Evolutionary conservation across 1,139 yeast species (phyloP).

Genomic region (Hansenula anomala): DNA sequence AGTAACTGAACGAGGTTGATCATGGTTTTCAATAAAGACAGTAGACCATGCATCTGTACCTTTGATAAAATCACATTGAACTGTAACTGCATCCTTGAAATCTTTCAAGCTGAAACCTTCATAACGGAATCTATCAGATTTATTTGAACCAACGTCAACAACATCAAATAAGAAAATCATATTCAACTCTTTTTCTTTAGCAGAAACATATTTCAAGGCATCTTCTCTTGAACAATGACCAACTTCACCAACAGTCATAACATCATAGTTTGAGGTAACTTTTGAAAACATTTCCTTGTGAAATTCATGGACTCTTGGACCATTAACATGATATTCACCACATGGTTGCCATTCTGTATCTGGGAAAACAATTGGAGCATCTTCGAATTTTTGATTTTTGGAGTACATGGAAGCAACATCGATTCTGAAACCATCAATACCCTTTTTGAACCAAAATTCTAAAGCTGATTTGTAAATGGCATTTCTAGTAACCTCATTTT

Average conservation of each 20-base stretch:
- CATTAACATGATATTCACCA: conserved; percentile 31
- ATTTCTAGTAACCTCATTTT: conserved; percentile 44
- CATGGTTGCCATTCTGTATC: conserved; percentile 38
- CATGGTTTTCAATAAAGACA: conserved; percentile 53
- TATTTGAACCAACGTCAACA: conserved; percentile 38
- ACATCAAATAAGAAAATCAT: conserved; percentile 48
- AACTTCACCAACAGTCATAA: conserved; percentile 55
- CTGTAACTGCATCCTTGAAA: conserved; percentile 37
- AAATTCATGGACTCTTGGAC: conserved; percentile 54
- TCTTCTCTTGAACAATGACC: conserved; percentile 39
- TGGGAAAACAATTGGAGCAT: conserved; percentile 43
- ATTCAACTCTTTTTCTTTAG: conserved; percentile 43
- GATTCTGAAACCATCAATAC: conserved; percentile 55
- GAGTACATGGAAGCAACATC: conserved; percentile 52
- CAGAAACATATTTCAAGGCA: conserved; percentile 43
- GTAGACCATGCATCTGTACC: conserved; percentile 57
- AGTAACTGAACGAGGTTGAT: conserved; percentile 50
- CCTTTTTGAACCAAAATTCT: conserved; percentile 50
- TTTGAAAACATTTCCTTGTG: conserved; percentile 46
- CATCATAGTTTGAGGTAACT: conserved; percentile 44
- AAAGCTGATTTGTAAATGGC: conserved; percentile 48
- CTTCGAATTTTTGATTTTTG: conserved; percentile 38
- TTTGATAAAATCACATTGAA: conserved; percentile 33
- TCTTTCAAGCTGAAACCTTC: conserved; percentile 35
- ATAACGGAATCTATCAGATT: conserved; percentile 30